phyloP scores from a whole-genome alignment of 2,329 filamentous ascomycete species.

The Fusarium oxysporum region DNA sequence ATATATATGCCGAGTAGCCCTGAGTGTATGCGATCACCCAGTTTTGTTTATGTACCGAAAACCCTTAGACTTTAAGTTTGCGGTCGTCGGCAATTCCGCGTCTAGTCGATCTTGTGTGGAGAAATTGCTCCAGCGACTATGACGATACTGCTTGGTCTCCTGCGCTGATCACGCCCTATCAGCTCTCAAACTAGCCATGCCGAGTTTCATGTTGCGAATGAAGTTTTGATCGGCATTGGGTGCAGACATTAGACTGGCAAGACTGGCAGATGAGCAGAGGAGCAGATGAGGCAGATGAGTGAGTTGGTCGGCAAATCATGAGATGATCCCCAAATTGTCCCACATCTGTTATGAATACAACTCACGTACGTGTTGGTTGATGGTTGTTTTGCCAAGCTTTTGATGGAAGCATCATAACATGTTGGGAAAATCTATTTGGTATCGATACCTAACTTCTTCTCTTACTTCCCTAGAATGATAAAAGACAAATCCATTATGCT shows the following conservation, averaged over 20 bases:
- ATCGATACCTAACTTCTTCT: background rate
- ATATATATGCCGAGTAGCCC: background rate
- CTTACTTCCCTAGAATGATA: slow-evolving; percentile 1
- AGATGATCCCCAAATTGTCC: background rate
- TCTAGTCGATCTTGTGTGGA: slow-evolving; percentile 31
- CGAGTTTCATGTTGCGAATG: slow-evolving; percentile 19
- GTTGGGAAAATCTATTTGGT: slow-evolving; percentile 5
- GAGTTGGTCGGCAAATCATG: background rate
- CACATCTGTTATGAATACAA: background rate
- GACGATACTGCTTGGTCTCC: slow-evolving; percentile 12
- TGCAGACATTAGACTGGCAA: slow-evolving; percentile 1
- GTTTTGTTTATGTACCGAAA: background rate
- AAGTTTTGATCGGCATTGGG: slow-evolving; percentile 17
- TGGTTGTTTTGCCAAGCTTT: background rate
- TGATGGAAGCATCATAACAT: background rate
- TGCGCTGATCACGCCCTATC: slow-evolving; percentile 15
- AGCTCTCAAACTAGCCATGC: background rate
- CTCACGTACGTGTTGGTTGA: background rate
- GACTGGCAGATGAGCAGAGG: background rate
- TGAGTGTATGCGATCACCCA: background rate
- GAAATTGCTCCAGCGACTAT: slow-evolving; percentile 12
- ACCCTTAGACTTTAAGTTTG: background rate
- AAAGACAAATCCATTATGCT: slow-evolving; percentile 1
- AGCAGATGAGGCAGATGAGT: background rate
- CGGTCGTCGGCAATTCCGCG: slow-evolving; percentile 31